These are phyloP conservation scores for Coprinellus micaceus DNA, from an alignment of 768 basidiomycete genomes.

Conservation along the genomic window DNA sequence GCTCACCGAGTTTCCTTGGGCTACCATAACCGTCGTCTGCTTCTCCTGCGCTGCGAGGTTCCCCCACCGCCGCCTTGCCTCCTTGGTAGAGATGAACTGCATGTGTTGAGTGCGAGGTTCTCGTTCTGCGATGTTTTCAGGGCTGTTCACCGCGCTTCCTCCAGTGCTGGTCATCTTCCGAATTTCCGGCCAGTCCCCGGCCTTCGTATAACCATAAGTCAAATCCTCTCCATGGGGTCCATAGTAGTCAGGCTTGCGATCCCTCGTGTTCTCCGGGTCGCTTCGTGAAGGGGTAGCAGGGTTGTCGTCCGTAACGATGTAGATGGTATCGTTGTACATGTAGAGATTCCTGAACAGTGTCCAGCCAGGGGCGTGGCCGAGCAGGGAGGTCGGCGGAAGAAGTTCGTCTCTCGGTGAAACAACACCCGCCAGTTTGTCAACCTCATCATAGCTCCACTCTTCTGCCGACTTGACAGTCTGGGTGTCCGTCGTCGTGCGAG, in stretches of 20 bases:
- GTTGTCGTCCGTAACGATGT: constrained; percentile 47
- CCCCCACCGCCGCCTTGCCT: constrained; percentile 65
- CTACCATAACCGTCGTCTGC: constrained; percentile 42
- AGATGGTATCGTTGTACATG: constrained; percentile 79
- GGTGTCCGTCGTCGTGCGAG: constrained; percentile 1
- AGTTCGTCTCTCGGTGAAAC: constrained; percentile 7
- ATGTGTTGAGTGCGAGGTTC: constrained; percentile 66
- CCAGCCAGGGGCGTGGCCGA: constrained; percentile 78
- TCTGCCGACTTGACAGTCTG: constrained; percentile 1
- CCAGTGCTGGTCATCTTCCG: constrained; percentile 68
- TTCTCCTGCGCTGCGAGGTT: constrained; percentile 20
- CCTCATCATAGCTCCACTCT: constrained; percentile 7
- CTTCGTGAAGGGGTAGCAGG: neutral
- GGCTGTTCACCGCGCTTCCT: constrained; percentile 50
- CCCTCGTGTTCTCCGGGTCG: constrained; percentile 11
- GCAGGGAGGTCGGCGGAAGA: constrained; percentile 52
- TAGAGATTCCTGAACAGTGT: constrained; percentile 81
- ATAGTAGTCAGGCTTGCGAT: constrained; percentile 13
- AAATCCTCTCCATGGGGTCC: constrained; percentile 4
- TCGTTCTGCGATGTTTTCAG: constrained; percentile 61
- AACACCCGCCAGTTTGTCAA: neutral
- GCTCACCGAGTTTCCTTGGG: constrained; percentile 69
- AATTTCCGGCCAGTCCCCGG: constrained; percentile 36
- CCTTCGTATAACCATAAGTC: constrained; percentile 11
- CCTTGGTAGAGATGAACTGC: constrained; percentile 52